Conservation (phyloP, 2,329 filamentous ascomycete species). For the Westerdykella sp. region DNA sequence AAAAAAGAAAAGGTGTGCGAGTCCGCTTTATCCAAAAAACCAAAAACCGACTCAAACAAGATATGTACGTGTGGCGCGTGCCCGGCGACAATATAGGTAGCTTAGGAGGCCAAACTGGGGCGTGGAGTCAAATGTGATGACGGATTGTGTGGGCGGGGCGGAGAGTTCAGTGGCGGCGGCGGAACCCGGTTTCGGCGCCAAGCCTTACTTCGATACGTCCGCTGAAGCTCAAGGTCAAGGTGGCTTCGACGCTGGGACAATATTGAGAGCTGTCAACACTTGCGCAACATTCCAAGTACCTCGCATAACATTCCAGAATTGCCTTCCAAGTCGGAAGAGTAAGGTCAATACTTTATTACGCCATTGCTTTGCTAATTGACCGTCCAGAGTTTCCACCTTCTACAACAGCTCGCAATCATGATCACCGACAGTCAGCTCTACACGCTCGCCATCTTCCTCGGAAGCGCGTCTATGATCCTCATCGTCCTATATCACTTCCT, state of each 20-base stretch:
- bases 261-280: neutral
- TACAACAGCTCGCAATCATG: slow-evolving; percentile 54
- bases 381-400: slow-evolving; percentile 2
- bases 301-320: neutral
- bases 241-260: slow-evolving; percentile 8
- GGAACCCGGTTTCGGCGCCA: slow-evolving; percentile 6
- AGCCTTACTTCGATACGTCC: slow-evolving; percentile 5
- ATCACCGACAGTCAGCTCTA: slow-evolving; percentile 92
- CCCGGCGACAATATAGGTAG: neutral
- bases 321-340: neutral
- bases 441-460: slow-evolving; percentile 85
- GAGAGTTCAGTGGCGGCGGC: slow-evolving; percentile 14
- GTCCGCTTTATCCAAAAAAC: slow-evolving; percentile 4
- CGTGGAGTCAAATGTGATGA: slow-evolving; percentile 29
- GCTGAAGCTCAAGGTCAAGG: slow-evolving; percentile 10
- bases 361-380: slow-evolving; percentile 1
- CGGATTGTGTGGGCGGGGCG: slow-evolving; percentile 25
- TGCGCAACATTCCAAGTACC: neutral
- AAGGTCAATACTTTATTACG: neutral
- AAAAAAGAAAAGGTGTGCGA: neutral
- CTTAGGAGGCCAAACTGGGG: too few species aligned
- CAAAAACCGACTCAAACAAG: slow-evolving; percentile 9
- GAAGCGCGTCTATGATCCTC: slow-evolving; percentile 80
- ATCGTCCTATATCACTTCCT: slow-evolving; percentile 96
- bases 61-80: slow-evolving; percentile 13